phyloP scores from a whole-genome alignment of 768 basidiomycete genomes.

The Tulasnella sp. region DNA sequence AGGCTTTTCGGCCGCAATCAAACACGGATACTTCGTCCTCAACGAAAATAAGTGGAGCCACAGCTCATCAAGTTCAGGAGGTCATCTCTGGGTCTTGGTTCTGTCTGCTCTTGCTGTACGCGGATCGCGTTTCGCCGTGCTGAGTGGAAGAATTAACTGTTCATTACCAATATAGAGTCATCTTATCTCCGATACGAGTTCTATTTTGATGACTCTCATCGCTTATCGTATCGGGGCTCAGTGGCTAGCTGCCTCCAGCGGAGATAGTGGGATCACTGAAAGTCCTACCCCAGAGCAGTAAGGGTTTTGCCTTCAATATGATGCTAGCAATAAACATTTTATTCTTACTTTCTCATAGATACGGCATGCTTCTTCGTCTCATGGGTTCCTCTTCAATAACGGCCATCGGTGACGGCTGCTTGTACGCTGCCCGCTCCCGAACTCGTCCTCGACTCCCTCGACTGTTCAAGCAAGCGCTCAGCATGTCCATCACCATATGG shows the following conservation, averaged over 20 bases:
- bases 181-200: slow-evolving; percentile 1
- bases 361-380: not conserved
- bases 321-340: not conserved
- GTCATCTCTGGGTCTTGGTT: not conserved
- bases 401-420: not conserved
- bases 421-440: not conserved
- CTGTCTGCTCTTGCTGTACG: not conserved
- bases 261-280: not conserved
- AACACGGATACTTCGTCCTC: not conserved
- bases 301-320: not conserved
- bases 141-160: not conserved
- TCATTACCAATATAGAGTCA: not conserved
- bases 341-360: not conserved
- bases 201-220: not conserved
- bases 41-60: not conserved
- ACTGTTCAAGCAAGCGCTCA: not conserved
- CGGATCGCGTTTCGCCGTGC: not conserved
- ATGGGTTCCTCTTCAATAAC: not conserved
- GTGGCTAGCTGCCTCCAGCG: not conserved
- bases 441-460: not conserved
- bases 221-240: not conserved
- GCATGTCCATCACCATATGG: not conserved
- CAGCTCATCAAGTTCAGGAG: not conserved
- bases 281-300: not conserved
- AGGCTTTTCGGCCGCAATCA: not conserved